A percentile compares a stretch with the other conserved stretches of the same genome.
These are phyloP conservation scores for Aureobasidium namibiae DNA, from an alignment of 2,329 filamentous ascomycete species.

Conservation along the genomic window DNA sequence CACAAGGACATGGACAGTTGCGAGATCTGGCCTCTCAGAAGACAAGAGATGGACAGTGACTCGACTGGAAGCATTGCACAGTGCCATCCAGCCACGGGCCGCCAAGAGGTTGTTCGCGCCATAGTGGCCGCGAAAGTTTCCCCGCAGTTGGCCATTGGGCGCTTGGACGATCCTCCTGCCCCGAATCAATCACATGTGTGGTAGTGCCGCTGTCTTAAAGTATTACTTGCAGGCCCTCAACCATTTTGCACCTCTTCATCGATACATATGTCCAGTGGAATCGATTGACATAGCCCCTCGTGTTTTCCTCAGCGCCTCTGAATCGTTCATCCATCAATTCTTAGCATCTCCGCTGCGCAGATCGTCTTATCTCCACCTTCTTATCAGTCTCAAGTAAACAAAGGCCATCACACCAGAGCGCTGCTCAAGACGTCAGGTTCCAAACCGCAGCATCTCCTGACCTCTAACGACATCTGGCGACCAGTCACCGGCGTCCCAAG, in stretches of 20 bases:
- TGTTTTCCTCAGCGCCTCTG: not conserved
- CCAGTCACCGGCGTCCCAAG: not conserved
- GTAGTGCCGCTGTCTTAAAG: constrained; percentile 3
- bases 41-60: not conserved
- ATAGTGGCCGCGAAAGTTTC: not conserved
- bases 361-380: constrained; percentile 8
- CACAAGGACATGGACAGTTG: not conserved
- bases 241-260: not conserved
- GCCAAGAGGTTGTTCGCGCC: constrained; percentile 5
- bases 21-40: not conserved
- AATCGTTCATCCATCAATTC: not conserved
- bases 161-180: constrained; percentile 5
- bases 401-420: not conserved
- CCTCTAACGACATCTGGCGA: not conserved
- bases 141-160: constrained; percentile 4
- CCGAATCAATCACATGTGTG: constrained; percentile 3
- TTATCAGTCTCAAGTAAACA: constrained; percentile 10
- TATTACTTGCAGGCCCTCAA: constrained; percentile 9
- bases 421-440: not conserved
- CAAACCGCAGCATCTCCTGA: not conserved
- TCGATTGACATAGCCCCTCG: not conserved
- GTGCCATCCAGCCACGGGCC: not conserved
- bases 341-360: not conserved
- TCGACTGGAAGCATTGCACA: not conserved
- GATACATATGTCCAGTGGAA: not conserved